These are phyloP conservation scores for Trichoderma lentiforme DNA, from an alignment of 2,329 filamentous ascomycete species.

Conservation along the genomic window DNA sequence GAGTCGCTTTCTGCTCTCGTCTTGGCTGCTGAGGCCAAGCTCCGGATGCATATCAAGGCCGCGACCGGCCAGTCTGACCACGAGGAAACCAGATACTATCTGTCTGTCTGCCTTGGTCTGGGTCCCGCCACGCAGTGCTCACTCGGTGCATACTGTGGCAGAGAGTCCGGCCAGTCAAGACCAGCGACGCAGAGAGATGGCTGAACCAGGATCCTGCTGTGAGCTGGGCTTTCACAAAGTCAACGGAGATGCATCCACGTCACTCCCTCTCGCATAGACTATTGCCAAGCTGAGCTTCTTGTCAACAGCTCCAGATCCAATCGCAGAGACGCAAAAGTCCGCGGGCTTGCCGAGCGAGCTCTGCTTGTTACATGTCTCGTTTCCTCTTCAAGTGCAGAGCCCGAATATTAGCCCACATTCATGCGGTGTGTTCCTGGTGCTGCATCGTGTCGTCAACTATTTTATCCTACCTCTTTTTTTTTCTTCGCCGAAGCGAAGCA, in stretches of 20 bases:
- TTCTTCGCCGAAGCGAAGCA: not conserved
- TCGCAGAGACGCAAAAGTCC: not conserved
- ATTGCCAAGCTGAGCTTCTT: conserved; percentile 2
- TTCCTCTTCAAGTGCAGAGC: not conserved
- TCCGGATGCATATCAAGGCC: conserved; percentile 16
- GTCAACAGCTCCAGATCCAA: not conserved
- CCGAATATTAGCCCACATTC: not conserved
- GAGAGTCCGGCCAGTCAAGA: not conserved
- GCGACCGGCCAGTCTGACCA: conserved; percentile 15
- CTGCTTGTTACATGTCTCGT: conserved; percentile 7
- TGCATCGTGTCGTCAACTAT: not conserved
- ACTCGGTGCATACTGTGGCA: conserved; percentile 2
- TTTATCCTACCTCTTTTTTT: not conserved
- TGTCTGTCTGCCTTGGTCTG: not conserved
- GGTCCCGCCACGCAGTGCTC: conserved; percentile 8
- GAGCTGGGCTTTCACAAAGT: not conserved
- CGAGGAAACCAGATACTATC: not conserved
- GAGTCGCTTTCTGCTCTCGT: not conserved
- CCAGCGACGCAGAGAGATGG: not conserved
- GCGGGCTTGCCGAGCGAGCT: not conserved
- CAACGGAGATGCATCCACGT: conserved; percentile 8
- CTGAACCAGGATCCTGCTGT: not conserved
- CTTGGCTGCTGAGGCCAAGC: not conserved
- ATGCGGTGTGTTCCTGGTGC: conserved; percentile 6
- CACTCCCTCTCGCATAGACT: not conserved